Conservation (phyloP, 257 asterid species). For the Solanum habrochaites region DNA sequence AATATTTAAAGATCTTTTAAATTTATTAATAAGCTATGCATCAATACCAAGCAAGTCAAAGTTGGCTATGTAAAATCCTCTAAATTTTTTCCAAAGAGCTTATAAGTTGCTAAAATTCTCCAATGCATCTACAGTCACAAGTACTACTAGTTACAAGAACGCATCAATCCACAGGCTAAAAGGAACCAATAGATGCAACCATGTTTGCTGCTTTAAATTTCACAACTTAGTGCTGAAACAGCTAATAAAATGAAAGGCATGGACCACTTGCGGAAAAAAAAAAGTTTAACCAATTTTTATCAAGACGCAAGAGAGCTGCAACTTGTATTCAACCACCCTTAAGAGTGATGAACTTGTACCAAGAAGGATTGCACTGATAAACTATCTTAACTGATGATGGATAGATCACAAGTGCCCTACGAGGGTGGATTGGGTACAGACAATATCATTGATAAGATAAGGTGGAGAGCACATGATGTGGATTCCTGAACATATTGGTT, state of each 20-base stretch:
- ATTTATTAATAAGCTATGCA: neutral
- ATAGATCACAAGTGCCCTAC: neutral
- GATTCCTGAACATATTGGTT: neutral
- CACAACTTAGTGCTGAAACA: neutral
- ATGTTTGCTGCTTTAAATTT: neutral
- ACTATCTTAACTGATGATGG: neutral
- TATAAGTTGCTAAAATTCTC: neutral
- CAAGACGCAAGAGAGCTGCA: neutral
- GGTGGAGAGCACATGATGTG: neutral
- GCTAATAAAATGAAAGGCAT: neutral
- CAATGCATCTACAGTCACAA: neutral
- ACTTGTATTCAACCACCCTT: neutral
- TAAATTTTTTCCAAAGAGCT: neutral
- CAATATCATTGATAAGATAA: neutral
- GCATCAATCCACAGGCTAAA: neutral
- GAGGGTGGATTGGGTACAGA: neutral
- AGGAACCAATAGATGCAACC: neutral
- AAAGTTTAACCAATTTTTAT: neutral
- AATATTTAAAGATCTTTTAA: neutral
- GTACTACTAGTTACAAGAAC: neutral
- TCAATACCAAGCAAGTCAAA: neutral
- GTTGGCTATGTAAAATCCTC: neutral
- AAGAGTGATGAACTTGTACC: neutral
- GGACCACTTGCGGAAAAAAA: neutral
- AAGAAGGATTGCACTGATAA: neutral